Percentiles rank a stretch among this genome's conserved stretches.
These are phyloP conservation scores for Rhizopogon vinicolor DNA, from an alignment of 768 basidiomycete genomes.

Conservation along the genomic window DNA sequence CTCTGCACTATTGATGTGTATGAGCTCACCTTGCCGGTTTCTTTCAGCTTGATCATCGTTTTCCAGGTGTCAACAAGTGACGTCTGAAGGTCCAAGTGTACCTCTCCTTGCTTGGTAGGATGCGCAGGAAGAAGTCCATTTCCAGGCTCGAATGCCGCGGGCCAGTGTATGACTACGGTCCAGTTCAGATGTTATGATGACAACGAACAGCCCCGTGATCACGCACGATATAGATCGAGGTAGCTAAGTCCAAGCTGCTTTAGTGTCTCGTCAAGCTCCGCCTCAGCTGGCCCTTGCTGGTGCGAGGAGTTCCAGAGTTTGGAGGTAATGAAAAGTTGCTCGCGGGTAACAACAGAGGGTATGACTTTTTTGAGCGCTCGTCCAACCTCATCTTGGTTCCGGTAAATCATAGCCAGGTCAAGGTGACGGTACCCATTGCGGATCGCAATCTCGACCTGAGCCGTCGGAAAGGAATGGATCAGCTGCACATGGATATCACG, in stretches of 20 bases:
- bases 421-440: constrained; percentile 78
- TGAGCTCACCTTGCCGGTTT: constrained; percentile 54
- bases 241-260: constrained; percentile 68
- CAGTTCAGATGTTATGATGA: neutral
- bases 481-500: neutral
- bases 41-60: constrained; percentile 66
- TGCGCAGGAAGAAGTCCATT: constrained; percentile 51
- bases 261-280: constrained; percentile 73
- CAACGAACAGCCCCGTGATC: neutral
- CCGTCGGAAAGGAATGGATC: neutral
- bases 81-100: constrained; percentile 52
- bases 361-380: constrained; percentile 73
- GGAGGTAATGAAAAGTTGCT: constrained; percentile 77
- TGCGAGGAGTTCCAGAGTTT: constrained; percentile 83
- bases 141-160: constrained; percentile 61
- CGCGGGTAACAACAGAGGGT: constrained; percentile 70
- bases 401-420: constrained; percentile 77
- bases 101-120: constrained; percentile 37
- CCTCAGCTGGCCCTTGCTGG: constrained; percentile 60
- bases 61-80: constrained; percentile 81
- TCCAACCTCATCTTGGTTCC: constrained; percentile 77
- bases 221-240: constrained; percentile 75
- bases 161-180: constrained; percentile 71
- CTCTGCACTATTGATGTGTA: neutral
- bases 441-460: constrained; percentile 71